Evolutionary conservation across 148 eudicot genomes (phyloP).

Genomic region (Rhododendron simsii): DNA sequence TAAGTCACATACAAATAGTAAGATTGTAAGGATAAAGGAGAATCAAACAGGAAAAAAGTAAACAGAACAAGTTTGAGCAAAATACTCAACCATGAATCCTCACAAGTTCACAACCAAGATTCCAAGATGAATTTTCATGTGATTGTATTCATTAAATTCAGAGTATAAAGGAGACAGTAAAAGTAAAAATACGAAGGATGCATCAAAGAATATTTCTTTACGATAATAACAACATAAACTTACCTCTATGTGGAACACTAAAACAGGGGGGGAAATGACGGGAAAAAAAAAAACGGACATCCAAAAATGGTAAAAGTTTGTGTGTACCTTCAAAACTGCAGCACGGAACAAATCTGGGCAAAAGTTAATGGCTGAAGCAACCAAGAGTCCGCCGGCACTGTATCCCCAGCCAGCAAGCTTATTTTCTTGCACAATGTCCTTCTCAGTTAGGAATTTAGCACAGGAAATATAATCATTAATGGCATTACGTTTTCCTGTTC

Average conservation of each 20-base stretch:
- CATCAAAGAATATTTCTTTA: not conserved
- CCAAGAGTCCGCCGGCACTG: conserved; percentile 94
- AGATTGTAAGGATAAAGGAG: not conserved
- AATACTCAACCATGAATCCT: not conserved
- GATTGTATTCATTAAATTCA: not conserved
- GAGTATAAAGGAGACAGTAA: not conserved
- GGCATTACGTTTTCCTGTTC: conserved; percentile 58
- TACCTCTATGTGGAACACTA: not conserved
- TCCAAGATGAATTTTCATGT: not conserved
- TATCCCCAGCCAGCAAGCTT: conserved; percentile 97
- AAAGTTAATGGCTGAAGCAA: conserved; percentile 80
- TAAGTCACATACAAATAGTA: not conserved
- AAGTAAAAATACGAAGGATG: not conserved
- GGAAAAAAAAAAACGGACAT: not conserved
- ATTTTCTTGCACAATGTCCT: conserved; percentile 57
- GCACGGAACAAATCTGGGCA: conserved; percentile 79
- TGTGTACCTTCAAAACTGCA: conserved; percentile 74
- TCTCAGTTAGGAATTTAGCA: conserved; percentile 70
- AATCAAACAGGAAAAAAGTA: not conserved
- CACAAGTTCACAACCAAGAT: not conserved
- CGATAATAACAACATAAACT: too few relatives aligned
- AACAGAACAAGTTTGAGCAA: not conserved
- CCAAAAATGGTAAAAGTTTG: not conserved
- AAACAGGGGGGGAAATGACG: not conserved
- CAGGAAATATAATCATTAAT: conserved; percentile 69